Evolutionary conservation across 805 yeast species (phyloP), one percentile per base, ranked within the genome.

Genomic region (Saturnispora bothae): DNA sequence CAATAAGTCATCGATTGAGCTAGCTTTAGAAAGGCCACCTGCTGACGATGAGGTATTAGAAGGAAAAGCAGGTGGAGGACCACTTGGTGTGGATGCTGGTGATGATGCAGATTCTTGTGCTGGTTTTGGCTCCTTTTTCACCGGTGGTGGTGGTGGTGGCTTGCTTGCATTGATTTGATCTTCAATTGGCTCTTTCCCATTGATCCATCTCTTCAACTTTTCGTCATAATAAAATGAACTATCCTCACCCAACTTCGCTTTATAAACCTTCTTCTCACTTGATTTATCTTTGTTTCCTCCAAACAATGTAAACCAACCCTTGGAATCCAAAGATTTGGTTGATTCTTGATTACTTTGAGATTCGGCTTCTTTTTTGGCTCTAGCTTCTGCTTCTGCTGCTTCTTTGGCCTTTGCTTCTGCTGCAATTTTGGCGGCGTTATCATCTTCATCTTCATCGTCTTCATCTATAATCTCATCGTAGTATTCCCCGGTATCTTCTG

Each of bases 171-270:
- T 65, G 36, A 67, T 59, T 49, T 77, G 77, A 34, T 80, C 88
- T 52, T 74, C 92, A 35, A 71, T 65, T 19, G 78, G 71, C 4
- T 73, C 75, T 44, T 75, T 72, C 39, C 72, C 73, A 52, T 84
- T 78, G 37, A 92, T 74, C 96, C 96, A 92, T 51, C 95, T 71
- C 54, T 80, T 78, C 52, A 81, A 69, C 42, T 81, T 75, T 49
- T 83, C 89, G 60, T 88, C 95, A 56, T 76, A 92, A 51, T 73
- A 71, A 53, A 92, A 80, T 14, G 72, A 64, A 52, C 68, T 80
- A 42, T 76, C 70, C 41, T 81, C 83, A 10, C 97, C 98, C 38
- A 92, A 61, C 48, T 92, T 85, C 27, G 96, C 97, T 45, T 75
- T 73, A 17, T 38, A 38, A 44, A 78, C 69, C 0, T 86, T 82